Evolutionary conservation across 768 basidiomycete genomes (phyloP), one percentile per base, ranked within the genome.

Genomic region (Hydnum rufescens): DNA sequence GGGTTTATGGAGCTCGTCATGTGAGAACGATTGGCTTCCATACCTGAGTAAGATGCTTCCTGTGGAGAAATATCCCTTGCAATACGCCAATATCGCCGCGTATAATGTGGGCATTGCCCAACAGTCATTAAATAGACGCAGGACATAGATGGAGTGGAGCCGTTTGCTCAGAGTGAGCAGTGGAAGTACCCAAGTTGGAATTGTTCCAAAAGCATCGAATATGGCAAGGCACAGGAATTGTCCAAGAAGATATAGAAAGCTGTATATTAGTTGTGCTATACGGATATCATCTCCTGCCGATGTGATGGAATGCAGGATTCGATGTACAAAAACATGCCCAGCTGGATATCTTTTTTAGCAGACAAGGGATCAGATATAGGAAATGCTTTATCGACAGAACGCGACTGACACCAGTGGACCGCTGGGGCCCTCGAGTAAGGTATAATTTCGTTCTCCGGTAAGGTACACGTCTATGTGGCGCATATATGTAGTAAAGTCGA

Each of bases 401-500:
- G 22, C 63, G 75, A 26, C 69, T 64, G 61, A 95, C 92, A 96
- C 92, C 5, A 93, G 68, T 5, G 84, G 87, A 16, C 95, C 95
- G 4, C 89, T 95, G 2, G 89, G 90, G 0, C 95, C 95, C 53
- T 74, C 69, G 49, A 99, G 81, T 54, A 70, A 64, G 8, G 75
- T 71, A 62, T 99, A 99, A 60, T 90, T 75, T 46, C 80, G 71
- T 63, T 92, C 81, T 31, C 90, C 90, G 52, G 76, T 74, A 46
- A 84, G 59, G 66, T 85, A 89, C 39, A 82, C 63, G 53, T 80
- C 72, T 1, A 84, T 74, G 51, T 97, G 95, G 51, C 80, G 68
- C 78, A 96, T 88, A 62, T 99, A 99, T 0, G 95, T 96, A 60
- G 80, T 74, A 79, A 87, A 97, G 67, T 99, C 95, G 60, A 99